These are phyloP conservation scores for Oldenlandia corymbosa DNA, from an alignment of 257 asterid genomes.

Conservation along the genomic window DNA sequence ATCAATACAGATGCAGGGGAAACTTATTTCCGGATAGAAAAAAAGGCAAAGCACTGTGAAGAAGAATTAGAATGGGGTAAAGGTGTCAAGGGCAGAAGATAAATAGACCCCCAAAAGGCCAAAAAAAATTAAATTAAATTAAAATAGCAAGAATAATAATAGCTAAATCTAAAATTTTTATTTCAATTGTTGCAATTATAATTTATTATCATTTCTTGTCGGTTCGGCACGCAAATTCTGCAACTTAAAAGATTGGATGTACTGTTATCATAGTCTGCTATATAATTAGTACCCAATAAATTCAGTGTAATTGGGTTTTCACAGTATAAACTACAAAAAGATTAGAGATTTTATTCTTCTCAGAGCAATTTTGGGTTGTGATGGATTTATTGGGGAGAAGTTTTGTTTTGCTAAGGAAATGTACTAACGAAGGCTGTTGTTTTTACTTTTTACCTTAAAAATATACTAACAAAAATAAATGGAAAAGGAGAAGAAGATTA, in stretches of 20 bases:
- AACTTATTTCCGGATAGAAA: background rate
- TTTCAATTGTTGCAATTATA: background rate
- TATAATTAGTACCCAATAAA: background rate
- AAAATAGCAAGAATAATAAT: no score
- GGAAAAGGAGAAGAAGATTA: background rate
- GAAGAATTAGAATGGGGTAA: slow-evolving; percentile 8
- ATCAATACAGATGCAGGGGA: slow-evolving; percentile 9
- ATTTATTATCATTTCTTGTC: background rate
- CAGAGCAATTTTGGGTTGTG: background rate
- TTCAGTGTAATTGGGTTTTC: slow-evolving; percentile 1
- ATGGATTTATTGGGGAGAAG: background rate
- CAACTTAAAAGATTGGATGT: background rate
- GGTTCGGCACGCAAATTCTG: slow-evolving; percentile 8
- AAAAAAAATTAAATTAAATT: background rate
- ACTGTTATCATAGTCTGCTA: background rate
- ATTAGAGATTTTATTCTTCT: background rate
- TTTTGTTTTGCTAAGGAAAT: no score
- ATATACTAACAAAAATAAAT: background rate
- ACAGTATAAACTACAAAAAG: no score
- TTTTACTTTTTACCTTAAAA: background rate
- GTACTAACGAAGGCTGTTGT: no score
- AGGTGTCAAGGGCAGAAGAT: slow-evolving; percentile 12
- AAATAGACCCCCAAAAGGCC: slow-evolving; percentile 14
- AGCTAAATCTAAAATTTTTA: background rate
- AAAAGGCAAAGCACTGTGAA: slow-evolving; percentile 9